These are phyloP conservation scores for Zygosaccharomyces lentus DNA, from an alignment of 805 yeast genomes.

Conservation along the genomic window DNA sequence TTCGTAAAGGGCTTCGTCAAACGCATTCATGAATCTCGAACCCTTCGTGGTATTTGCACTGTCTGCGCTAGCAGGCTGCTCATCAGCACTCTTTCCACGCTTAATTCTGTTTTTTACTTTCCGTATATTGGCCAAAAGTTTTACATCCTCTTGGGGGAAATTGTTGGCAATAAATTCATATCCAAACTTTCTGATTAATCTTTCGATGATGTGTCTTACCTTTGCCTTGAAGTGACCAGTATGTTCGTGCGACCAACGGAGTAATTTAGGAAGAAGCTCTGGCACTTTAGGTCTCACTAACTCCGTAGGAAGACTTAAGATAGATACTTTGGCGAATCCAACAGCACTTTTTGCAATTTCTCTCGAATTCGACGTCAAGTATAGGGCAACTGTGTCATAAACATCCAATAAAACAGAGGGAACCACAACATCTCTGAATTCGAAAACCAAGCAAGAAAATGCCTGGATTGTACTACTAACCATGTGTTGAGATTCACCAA, in stretches of 20 bases:
- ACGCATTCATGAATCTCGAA: conserved; percentile 72
- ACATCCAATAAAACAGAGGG: conserved; percentile 63
- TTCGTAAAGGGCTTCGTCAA: conserved; percentile 87
- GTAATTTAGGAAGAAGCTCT: conserved; percentile 62
- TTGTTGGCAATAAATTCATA: conserved; percentile 71
- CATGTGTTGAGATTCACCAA: conserved; percentile 92
- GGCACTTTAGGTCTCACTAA: conserved; percentile 61
- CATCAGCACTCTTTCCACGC: conserved; percentile 50
- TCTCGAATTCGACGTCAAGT: conserved; percentile 82
- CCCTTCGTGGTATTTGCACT: conserved; percentile 30
- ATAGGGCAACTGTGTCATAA: conserved; percentile 80
- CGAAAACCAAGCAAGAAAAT: conserved; percentile 78
- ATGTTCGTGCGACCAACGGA: conserved; percentile 95
- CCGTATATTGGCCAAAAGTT: conserved; percentile 77
- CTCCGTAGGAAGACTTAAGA: conserved; percentile 76
- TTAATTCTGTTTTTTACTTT: conserved; percentile 81
- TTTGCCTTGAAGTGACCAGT: conserved; percentile 91
- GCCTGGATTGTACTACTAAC: conserved; percentile 95
- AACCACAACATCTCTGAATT: conserved; percentile 67
- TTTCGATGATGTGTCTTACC: conserved; percentile 88
- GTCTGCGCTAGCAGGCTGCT: conserved; percentile 17
- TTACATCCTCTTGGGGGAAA: conserved; percentile 88
- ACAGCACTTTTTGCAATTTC: conserved; percentile 93
- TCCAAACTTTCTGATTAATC: conserved; percentile 88
- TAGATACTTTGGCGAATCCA: conserved; percentile 90